These are phyloP conservation scores for Aspergillus sp. DNA, from an alignment of 2,329 filamentous ascomycete species.

Conservation along the genomic window DNA sequence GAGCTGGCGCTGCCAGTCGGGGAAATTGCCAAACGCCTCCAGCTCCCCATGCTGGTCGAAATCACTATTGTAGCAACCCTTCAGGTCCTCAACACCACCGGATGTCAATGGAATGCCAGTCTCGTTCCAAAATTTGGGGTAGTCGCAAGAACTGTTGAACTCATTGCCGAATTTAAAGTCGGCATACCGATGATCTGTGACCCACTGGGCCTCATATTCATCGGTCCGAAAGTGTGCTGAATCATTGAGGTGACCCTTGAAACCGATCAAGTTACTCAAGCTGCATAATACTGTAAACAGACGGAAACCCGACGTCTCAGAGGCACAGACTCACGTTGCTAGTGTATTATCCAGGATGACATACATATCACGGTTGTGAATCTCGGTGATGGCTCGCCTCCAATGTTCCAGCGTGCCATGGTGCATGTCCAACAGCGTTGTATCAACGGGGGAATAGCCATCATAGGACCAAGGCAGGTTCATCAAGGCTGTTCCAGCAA, in stretches of 20 bases:
- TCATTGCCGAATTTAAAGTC: constrained; percentile 59
- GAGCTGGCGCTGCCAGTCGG: constrained; percentile 64
- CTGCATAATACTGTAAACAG: constrained; percentile 10
- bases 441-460: constrained; percentile 60
- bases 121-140: constrained; percentile 63
- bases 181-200: constrained; percentile 53
- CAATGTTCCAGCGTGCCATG: constrained; percentile 60
- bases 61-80: constrained; percentile 62
- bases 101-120: constrained; percentile 50
- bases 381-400: constrained; percentile 58
- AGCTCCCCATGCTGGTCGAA: constrained; percentile 66
- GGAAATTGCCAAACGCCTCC: constrained; percentile 62
- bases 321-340: constrained; percentile 50
- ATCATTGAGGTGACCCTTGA: constrained; percentile 59
- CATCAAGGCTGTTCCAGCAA: constrained; percentile 63
- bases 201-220: constrained; percentile 61
- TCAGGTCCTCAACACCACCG: constrained; percentile 47
- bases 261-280: constrained; percentile 63
- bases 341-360: constrained; percentile 67
- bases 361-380: constrained; percentile 64
- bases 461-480: constrained; percentile 66
- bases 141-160: constrained; percentile 56
- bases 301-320: neutral
- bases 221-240: constrained; percentile 55
- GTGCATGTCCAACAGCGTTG: constrained; percentile 63